These are phyloP conservation scores for Penicillium odoratum DNA, from an alignment of 495 filamentous ascomycete species.

Conservation along the genomic window DNA sequence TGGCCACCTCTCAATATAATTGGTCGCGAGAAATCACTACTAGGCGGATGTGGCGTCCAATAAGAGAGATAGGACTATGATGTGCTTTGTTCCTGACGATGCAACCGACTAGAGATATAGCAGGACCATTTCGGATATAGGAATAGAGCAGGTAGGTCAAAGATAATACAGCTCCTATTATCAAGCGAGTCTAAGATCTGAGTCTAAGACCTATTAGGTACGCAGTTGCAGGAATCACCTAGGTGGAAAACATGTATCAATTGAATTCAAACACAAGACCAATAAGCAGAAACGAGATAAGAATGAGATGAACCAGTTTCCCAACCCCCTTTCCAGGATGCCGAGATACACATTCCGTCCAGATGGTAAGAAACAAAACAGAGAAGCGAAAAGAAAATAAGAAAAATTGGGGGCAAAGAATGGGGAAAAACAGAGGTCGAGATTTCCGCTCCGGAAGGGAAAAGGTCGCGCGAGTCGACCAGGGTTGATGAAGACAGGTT, in stretches of 20 bases:
- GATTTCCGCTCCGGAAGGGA: conserved; percentile 22
- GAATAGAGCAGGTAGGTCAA: background rate
- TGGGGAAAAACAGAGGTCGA: conserved; percentile 9
- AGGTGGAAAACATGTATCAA: conserved; percentile 25
- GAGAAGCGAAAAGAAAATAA: conserved; percentile 19
- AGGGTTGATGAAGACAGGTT: conserved; percentile 20
- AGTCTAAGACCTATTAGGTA: background rate
- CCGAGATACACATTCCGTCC: conserved; percentile 29
- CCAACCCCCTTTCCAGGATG: conserved; percentile 37
- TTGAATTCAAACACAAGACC: conserved; percentile 30
- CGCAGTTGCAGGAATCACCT: conserved; percentile 10
- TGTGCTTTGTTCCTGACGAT: background rate
- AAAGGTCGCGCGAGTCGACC: conserved; percentile 23
- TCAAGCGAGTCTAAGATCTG: conserved; percentile 4
- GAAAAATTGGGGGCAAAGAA: conserved; percentile 3
- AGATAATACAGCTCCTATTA: background rate
- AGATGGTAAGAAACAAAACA: conserved; percentile 35
- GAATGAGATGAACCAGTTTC: conserved; percentile 35
- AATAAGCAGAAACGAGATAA: conserved; percentile 27
- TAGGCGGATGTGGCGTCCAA: background rate
- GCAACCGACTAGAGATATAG: background rate
- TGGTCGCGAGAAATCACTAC: no score
- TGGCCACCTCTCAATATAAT: no score
- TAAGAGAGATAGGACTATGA: background rate
- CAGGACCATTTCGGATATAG: no score